Base-by-base conservation (phyloP, 164 flowering plant genomes). In the Nelumbo lutea region DNA sequence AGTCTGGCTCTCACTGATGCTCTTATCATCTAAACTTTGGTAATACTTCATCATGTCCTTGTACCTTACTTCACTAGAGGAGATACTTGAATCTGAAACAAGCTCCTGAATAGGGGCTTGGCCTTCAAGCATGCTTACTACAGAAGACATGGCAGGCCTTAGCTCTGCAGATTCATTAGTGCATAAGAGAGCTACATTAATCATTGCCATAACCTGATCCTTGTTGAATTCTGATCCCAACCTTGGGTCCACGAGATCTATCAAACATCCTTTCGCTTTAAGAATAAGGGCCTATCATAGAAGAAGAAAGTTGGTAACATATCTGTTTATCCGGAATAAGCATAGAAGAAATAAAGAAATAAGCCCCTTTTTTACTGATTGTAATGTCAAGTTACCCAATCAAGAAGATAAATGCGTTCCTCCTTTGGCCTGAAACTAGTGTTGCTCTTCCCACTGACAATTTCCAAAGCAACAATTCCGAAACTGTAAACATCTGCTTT, bases 381-480 rank as follows among this genome's bases (percentile, higher is more conserved):
- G n/a, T n/a, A n/a, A n/a, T n/a, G n/a, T 9, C 9, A 3, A 2
- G 2, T 61, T 85, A 83, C 88, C 84, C 80, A 83, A 53, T 85
- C 88, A 5, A 85, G 72, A n/a, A n/a, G n/a, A n/a, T n/a, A n/a
- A n/a, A n/a, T n/a, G n/a, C n/a, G n/a, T n/a, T n/a, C n/a, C n/a
- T n/a, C n/a, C n/a, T n/a, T n/a, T n/a, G n/a, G n/a, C n/a, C n/a
- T n/a, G n/a, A n/a, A n/a, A n/a, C n/a, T 14, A 83, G 88, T 48
- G 84, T 82, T 42, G 78, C 78, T 59, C 83, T 81, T 48, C 83
- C 78, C 79, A n/a, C n/a, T n/a, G n/a, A n/a, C n/a, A n/a, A n/a
- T n/a, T n/a, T n/a, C n/a, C n/a, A n/a, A n/a, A n/a, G n/a, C n/a
- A n/a, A n/a, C n/a, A n/a, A n/a, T n/a, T n/a, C n/a, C n/a, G n/a